These are phyloP conservation scores for Monosporascus sp. DNA, from an alignment of 2,329 filamentous ascomycete species.

Conservation along the genomic window DNA sequence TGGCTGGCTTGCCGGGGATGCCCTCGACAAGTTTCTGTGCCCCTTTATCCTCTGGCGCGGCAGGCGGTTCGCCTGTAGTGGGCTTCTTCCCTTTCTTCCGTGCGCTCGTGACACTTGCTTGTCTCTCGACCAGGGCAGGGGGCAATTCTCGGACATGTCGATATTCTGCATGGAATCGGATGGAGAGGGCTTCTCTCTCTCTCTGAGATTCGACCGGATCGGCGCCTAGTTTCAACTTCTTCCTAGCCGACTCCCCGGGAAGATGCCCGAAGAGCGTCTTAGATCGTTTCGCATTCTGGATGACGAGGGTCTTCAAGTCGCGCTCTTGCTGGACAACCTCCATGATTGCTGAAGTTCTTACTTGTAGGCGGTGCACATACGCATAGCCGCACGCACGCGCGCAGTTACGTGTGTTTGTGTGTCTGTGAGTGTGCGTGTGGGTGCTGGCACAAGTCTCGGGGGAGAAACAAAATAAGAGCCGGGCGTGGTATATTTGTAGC, in stretches of 20 bases:
- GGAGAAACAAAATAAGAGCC: too few species aligned
- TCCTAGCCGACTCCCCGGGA: conserved; percentile 18
- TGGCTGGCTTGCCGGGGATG: conserved; percentile 41
- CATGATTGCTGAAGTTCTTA: conserved; percentile 7
- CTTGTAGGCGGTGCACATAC: too few species aligned
- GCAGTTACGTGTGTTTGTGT: too few species aligned
- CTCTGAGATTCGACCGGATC: conserved; percentile 19
- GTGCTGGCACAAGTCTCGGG: too few species aligned
- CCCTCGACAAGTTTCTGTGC: conserved; percentile 65
- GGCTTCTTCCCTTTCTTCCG: conserved; percentile 23
- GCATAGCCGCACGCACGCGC: too few species aligned
- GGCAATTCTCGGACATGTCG: conserved; percentile 23
- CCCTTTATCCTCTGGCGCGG: conserved; percentile 34
- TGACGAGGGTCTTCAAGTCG: conserved; percentile 22
- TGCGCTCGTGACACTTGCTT: conserved; percentile 24
- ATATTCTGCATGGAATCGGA: conserved; percentile 29
- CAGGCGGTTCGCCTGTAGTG: conserved; percentile 17
- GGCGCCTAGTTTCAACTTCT: conserved; percentile 20
- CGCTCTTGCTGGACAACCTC: conserved; percentile 16
- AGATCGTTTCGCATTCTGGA: conserved; percentile 24
- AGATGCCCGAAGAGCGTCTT: conserved; percentile 22
- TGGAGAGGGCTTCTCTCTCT: conserved; percentile 24
- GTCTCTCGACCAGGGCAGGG: conserved; percentile 30
- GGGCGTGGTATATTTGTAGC: too few species aligned
- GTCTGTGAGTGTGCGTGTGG: too few species aligned